These are phyloP conservation scores for Podosphaera fusca DNA, from an alignment of 2,329 filamentous ascomycete species.

Conservation along the genomic window DNA sequence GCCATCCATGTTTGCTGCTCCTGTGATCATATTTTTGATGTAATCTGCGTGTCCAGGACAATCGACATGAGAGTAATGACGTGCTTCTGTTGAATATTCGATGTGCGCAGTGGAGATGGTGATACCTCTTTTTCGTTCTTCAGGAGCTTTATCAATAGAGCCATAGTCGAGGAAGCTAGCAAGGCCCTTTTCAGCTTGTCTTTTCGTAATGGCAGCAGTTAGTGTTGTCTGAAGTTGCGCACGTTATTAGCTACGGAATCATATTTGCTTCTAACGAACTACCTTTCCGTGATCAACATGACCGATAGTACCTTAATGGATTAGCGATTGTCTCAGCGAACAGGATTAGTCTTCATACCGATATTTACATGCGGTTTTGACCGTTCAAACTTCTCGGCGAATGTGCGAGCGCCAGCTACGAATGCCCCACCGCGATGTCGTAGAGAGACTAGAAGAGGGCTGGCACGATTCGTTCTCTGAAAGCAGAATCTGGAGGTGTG, in stretches of 20 bases:
- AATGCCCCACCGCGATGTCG: slow-evolving; percentile 37
- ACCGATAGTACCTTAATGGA: slow-evolving; percentile 59
- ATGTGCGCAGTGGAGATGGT: slow-evolving; percentile 97
- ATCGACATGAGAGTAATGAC: slow-evolving; percentile 99
- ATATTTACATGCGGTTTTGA: slow-evolving; percentile 97
- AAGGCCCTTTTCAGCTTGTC: slow-evolving; percentile 81
- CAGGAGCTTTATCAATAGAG: slow-evolving; percentile 94
- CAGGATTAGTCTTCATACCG: slow-evolving; percentile 28
- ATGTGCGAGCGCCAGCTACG: slow-evolving; percentile 40
- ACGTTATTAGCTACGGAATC: slow-evolving; percentile 3
- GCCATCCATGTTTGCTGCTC: slow-evolving; percentile 97
- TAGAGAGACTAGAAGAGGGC: slow-evolving; percentile 52
- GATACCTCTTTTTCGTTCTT: slow-evolving; percentile 99
- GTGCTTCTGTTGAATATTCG: slow-evolving; percentile 82
- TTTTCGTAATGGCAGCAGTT: slow-evolving; percentile 95
- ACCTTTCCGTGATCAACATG: slow-evolving; percentile 99
- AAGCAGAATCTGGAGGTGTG: slow-evolving; percentile 60
- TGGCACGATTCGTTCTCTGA: slow-evolving; percentile 41
- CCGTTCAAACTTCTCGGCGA: slow-evolving; percentile 51
- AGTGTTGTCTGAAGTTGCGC: slow-evolving; percentile 54
- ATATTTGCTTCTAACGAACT: slow-evolving; percentile 6
- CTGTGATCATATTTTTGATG: slow-evolving; percentile 99
- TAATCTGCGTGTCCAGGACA: slow-evolving; percentile 99
- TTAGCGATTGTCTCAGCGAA: slow-evolving; percentile 4
- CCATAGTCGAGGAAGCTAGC: slow-evolving; percentile 94